Base-by-base conservation (phyloP, 441 rosid species). In the Brassica balearica region DNA sequence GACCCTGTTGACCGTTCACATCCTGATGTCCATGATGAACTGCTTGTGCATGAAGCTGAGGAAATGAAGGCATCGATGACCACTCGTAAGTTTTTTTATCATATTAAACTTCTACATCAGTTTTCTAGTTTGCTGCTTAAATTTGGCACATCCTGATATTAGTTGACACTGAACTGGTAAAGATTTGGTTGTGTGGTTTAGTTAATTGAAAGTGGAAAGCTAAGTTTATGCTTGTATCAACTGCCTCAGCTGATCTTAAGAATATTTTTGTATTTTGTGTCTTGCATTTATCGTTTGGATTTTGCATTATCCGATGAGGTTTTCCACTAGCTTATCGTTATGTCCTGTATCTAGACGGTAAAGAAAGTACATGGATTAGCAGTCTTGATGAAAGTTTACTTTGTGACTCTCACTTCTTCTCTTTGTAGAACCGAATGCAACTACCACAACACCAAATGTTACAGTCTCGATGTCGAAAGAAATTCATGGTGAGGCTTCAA, bases 1-100 rank as follows among this genome's bases (percentile, higher is more conserved):
- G 98, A 93, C 79, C 95, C 98, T 14, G 98, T 87, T 74, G 99
- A 96, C 82, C 95, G 98, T 68, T 88, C 97, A 68, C 96, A 84
- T 85, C 98, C 98, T 3, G 98, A 96, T 77, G 98, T 94, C 71
- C 86, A 86, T 75, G 98, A 96, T 74, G 89, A 90, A 9, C 81
- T 75, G 72, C 87, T 96, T 75, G 75, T 90, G 64, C 69, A 72
- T 75, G 90, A 94, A 73, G 93, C 98, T 71, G 71, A 82, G 78
- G 88, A 84, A 56, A 77, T 80, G 80, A 83, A 84, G 68, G 59
- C 87, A 68, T 71, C 86, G 11, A 19, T 19, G 19, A 34, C 61
- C 74, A 77, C 77, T 62, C 83, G 98, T 94, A 88, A 89, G 97
- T 82, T 77, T 67, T 29, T 27, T 43, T 23, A 51, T 46, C 60